Percentiles rank a stretch among this genome's conserved stretches.
Conservation (phyloP, 805 yeast species). For the Hanseniaspora osmophila region DNA sequence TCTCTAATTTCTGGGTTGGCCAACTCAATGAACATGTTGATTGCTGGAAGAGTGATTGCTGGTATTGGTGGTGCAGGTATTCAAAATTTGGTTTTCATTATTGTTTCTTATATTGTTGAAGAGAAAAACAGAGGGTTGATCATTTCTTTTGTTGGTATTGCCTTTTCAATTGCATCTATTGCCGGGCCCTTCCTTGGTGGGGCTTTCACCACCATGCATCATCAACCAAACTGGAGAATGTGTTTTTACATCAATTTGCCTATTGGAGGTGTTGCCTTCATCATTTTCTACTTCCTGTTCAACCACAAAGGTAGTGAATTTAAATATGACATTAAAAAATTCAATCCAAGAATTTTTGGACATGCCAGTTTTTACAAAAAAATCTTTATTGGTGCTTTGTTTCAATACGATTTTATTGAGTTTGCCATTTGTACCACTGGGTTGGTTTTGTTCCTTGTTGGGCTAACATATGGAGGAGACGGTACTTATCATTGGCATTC, state of each 20-base stretch:
- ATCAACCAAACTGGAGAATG: conserved; percentile 57
- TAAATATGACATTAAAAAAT: neutral
- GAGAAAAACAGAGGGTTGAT: conserved; percentile 15
- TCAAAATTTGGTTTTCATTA: conserved; percentile 40
- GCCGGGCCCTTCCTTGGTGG: conserved; percentile 59
- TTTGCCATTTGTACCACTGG: conserved; percentile 14
- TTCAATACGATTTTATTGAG: conserved; percentile 14
- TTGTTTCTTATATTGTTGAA: conserved; percentile 28
- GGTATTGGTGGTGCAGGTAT: conserved; percentile 66
- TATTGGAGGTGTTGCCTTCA: conserved; percentile 34
- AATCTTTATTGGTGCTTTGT: conserved; percentile 1
- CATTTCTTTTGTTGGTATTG: conserved; percentile 14
- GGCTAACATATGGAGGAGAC: conserved; percentile 39
- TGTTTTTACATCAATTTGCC: conserved; percentile 61
- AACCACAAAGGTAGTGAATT: conserved; percentile 2
- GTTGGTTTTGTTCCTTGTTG: conserved; percentile 13
- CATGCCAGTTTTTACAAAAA: neutral
- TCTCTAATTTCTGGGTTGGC: conserved; percentile 46
- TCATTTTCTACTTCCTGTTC: conserved; percentile 9
- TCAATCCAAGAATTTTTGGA: neutral
- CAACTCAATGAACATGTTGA: conserved; percentile 40
- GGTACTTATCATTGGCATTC: conserved; percentile 41
- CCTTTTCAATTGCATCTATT: conserved; percentile 37
- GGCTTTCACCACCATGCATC: conserved; percentile 34
- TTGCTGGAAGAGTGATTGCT: conserved; percentile 57